phyloP scores from a whole-genome alignment of 345 rosid species.

The Populus tremula region DNA sequence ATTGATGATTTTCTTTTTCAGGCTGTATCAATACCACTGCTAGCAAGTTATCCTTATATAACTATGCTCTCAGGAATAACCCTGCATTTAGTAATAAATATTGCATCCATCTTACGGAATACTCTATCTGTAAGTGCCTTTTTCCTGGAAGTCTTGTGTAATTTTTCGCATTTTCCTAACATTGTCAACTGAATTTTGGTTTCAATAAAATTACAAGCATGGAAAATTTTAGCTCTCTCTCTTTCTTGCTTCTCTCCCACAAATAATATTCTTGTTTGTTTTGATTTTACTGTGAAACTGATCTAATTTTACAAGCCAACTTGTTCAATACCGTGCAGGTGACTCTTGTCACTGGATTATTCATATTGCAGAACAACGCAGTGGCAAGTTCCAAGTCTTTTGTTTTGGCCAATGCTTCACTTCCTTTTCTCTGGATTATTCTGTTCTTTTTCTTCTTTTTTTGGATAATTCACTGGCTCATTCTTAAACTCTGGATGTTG shows the following conservation, averaged over 20 bases:
- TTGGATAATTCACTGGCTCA: background rate
- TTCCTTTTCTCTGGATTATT: background rate
- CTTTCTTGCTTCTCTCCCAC: no score
- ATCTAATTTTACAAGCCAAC: background rate
- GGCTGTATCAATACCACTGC: constrained; percentile 50
- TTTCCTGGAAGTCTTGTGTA: background rate
- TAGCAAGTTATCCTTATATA: constrained; percentile 46
- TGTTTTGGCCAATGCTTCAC: background rate
- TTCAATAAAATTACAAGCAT: no score
- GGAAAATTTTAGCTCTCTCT: no score
- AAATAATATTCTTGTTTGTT: no score
- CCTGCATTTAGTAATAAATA: constrained; percentile 40
- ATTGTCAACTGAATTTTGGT: no score
- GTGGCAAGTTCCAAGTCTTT: constrained; percentile 39
- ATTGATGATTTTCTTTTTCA: constrained; percentile 17
- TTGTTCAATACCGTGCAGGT: constrained; percentile 29
- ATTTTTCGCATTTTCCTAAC: no score
- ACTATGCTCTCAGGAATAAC: constrained; percentile 47
- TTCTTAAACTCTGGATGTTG: background rate
- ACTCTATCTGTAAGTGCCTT: constrained; percentile 43
- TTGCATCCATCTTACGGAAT: constrained; percentile 46
- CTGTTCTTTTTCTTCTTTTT: background rate
- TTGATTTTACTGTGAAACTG: no score
- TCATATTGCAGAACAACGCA: constrained; percentile 50
- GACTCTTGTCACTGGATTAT: constrained; percentile 47